Conservation (phyloP, 2,329 filamentous ascomycete genomes). For the Phaeosphaeria sp. region DNA sequence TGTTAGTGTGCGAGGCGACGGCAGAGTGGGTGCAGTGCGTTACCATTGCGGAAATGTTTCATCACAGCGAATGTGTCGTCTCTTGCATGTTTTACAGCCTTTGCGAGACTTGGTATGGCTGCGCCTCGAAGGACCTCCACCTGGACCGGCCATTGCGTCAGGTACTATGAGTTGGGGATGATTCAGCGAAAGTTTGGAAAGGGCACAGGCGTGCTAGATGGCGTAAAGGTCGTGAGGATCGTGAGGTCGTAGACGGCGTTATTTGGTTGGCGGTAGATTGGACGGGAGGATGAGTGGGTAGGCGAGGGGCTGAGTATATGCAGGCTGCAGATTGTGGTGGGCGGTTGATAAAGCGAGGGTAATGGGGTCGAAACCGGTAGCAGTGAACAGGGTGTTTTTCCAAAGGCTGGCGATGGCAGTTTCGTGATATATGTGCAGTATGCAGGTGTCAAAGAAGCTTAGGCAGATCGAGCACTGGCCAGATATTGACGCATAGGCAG, state of each 20-base stretch:
- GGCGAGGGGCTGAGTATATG: slow-evolving; percentile 44
- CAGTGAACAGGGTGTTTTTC: slow-evolving; percentile 30
- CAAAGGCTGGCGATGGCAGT: slow-evolving; percentile 40
- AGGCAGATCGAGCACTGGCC: slow-evolving; percentile 38
- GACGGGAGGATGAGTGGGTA: slow-evolving; percentile 24
- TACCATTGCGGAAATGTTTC: slow-evolving; percentile 98
- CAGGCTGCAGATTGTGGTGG: slow-evolving; percentile 39
- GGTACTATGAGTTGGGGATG: slow-evolving; percentile 5
- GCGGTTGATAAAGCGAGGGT: slow-evolving; percentile 41
- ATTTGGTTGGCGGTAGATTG: slow-evolving; percentile 12
- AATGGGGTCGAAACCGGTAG: slow-evolving; percentile 43
- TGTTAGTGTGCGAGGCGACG: slow-evolving; percentile 24
- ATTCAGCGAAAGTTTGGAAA: slow-evolving; percentile 24
- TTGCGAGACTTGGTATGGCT: slow-evolving; percentile 99
- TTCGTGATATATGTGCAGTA: slow-evolving; percentile 45
- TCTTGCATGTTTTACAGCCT: slow-evolving; percentile 97
- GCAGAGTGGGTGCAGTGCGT: slow-evolving; percentile 30
- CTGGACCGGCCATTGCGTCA: slow-evolving; percentile 81
- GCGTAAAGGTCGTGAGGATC: slow-evolving; percentile 21
- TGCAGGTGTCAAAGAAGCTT: slow-evolving; percentile 38
- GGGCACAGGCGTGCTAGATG: slow-evolving; percentile 13
- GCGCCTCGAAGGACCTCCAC: slow-evolving; percentile 86
- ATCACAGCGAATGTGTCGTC: slow-evolving; percentile 95
- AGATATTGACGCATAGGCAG: slow-evolving; percentile 37
- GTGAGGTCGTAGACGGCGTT: slow-evolving; percentile 16